phyloP scores from a whole-genome alignment of 768 basidiomycete species.

The Pluteus cervinus region DNA sequence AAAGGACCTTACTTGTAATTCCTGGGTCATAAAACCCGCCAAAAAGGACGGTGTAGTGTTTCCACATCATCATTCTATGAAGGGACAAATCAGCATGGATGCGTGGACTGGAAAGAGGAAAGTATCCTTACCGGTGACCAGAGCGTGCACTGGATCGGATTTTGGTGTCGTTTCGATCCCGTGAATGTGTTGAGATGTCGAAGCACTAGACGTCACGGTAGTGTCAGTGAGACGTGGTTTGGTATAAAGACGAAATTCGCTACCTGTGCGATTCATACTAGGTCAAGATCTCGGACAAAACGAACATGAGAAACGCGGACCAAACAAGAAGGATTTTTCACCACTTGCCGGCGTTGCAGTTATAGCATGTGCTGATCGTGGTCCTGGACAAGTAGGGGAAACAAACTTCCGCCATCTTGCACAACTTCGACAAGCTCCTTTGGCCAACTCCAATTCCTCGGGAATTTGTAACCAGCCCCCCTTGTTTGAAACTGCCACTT shows the following conservation, averaged over 20 bases:
- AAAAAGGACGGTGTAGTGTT: no score
- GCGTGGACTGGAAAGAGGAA: conserved; percentile 1
- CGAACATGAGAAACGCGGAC: conserved; percentile 27
- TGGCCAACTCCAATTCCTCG: no score
- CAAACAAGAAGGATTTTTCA: conserved; percentile 82
- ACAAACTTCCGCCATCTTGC: conserved; percentile 89
- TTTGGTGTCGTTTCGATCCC: conserved; percentile 90
- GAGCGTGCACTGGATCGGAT: conserved; percentile 73
- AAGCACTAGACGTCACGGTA: no score
- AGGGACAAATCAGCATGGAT: neutral
- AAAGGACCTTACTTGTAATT: no score
- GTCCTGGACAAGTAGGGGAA: conserved; percentile 81
- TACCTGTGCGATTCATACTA: conserved; percentile 57
- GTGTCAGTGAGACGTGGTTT: conserved; percentile 83
- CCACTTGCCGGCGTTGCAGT: conserved; percentile 71
- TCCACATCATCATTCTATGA: conserved; percentile 84
- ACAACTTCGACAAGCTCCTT: no score
- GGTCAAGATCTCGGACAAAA: conserved; percentile 3
- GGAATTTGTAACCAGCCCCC: no score
- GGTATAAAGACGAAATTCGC: conserved; percentile 84
- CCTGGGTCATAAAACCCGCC: conserved; percentile 92
- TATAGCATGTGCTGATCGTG: conserved; percentile 82
- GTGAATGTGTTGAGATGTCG: conserved; percentile 68
- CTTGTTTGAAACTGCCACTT: no score
- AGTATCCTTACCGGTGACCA: conserved; percentile 71